phyloP scores from a whole-genome alignment of 1,284 basidiomycete species.

The Irpex sp. region DNA sequence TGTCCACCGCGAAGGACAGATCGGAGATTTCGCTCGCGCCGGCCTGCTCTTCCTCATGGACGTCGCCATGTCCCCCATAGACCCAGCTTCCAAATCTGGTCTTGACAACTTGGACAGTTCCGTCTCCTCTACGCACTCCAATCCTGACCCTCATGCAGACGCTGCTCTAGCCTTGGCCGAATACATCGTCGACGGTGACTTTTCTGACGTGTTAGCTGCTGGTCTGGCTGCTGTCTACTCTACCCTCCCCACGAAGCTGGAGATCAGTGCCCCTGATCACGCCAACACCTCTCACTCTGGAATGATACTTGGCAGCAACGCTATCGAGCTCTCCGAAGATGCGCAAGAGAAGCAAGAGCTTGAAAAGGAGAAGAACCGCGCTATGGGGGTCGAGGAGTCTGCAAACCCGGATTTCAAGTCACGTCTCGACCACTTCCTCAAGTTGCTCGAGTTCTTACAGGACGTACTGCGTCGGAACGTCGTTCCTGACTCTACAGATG shows the following conservation, averaged over 20 bases:
- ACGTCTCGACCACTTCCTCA: constrained; percentile 85
- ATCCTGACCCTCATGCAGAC: constrained; percentile 70
- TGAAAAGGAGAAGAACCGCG: constrained; percentile 50
- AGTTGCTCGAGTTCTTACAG: constrained; percentile 88
- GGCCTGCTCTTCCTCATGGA: constrained; percentile 93
- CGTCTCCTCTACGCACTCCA: constrained; percentile 15
- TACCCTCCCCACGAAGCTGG: constrained; percentile 83
- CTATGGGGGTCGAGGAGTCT: constrained; percentile 72
- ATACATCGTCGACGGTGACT: constrained; percentile 94
- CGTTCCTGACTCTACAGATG: constrained; percentile 33
- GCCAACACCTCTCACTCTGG: constrained; percentile 38
- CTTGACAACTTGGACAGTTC: constrained; percentile 33
- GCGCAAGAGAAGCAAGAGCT: constrained; percentile 51
- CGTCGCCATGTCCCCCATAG: constrained; percentile 81
- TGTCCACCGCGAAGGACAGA: constrained; percentile 90
- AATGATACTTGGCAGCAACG: constrained; percentile 66
- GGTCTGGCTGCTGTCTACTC: constrained; percentile 94
- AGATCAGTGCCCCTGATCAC: constrained; percentile 49
- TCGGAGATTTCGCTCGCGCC: constrained; percentile 91
- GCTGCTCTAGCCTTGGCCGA: constrained; percentile 85
- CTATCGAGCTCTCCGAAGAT: constrained; percentile 40
- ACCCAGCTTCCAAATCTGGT: constrained; percentile 36
- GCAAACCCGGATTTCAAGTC: constrained; percentile 73
- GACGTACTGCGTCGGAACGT: constrained; percentile 76
- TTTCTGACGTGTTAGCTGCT: constrained; percentile 93